Base-by-base conservation (phyloP, 2,329 filamentous ascomycete species). In the Colletotrichum navitas region DNA sequence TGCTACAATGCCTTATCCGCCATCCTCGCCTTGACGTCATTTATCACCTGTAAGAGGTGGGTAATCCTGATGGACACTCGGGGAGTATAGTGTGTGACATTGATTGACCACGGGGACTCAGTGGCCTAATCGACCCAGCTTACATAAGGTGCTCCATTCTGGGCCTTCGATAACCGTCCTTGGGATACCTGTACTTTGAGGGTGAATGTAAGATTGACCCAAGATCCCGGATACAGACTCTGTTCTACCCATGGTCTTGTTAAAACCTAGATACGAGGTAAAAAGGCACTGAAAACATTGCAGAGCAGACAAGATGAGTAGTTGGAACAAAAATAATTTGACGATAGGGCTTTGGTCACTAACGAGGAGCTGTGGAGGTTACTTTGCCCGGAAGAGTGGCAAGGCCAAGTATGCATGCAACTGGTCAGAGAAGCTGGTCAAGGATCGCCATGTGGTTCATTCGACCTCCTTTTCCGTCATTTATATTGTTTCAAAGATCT, bases 21-120 rank as follows among this genome's bases (percentile, higher is more conserved):
- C 54, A 36, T 54, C 39, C 60, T 60, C 43, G 29, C 14, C 56
- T 60, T 72, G 69, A 72, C 69, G 66, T 72, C 69, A 72, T 72
- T 60, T 56, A 5, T 11, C 60, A 39, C 69, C 39, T 26, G 69
- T 64, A 71, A 69, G 59, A 69, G 65, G 66, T 69, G 60, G 58
- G 41, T 29, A 29, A 29, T 2, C 39, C 14, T 41, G 39, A 34
- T 26, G 21, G 41, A 8, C 16, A 24, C 24, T 52, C 39, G 1
- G 14, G 39, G 24, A 5, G 12, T 52, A 26, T 26, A 16, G 49
- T 54, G 21, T 34, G 21, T 26, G 39, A 34, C 51, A 36, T 55
- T 34, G 39, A 45, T 32, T 29, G 62, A n/a, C 47, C 34, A 29
- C 18, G 24, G 6, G 32, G 29, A 29, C 14, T 24, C 16, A 11